These are phyloP conservation scores for Tolypocladium endophyticum DNA, from an alignment of 2,329 filamentous ascomycete species.

Conservation along the genomic window DNA sequence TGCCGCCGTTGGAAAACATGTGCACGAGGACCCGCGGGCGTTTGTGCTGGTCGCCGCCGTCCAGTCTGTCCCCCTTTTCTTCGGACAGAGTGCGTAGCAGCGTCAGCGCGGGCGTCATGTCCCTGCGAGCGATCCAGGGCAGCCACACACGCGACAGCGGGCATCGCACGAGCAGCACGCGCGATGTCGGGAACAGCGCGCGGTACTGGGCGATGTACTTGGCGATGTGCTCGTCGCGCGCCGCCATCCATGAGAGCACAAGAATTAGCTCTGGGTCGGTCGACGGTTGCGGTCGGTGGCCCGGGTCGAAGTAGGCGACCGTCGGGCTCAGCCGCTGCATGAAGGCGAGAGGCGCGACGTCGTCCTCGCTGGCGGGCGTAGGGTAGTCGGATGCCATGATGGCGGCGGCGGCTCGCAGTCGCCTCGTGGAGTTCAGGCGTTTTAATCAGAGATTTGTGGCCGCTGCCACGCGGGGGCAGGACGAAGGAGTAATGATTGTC, in stretches of 20 bases:
- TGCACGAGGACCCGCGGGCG: constrained; percentile 31
- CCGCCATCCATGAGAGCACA: constrained; percentile 40
- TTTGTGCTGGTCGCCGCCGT: constrained; percentile 1
- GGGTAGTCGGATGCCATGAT: constrained; percentile 16
- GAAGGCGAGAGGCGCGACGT: constrained; percentile 16
- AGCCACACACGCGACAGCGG: constrained; percentile 24
- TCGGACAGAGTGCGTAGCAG: constrained; percentile 23
- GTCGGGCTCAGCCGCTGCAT: constrained; percentile 27
- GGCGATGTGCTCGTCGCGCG: constrained; percentile 36
- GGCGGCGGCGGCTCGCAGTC: not conserved
- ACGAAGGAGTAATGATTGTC: not conserved
- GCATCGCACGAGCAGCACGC: constrained; percentile 36
- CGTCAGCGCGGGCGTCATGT: constrained; percentile 27
- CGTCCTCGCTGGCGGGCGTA: not conserved
- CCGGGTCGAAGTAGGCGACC: constrained; percentile 24
- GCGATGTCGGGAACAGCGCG: constrained; percentile 29
- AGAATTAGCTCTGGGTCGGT: constrained; percentile 34
- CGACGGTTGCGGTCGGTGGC: not conserved
- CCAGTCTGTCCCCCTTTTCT: constrained; percentile 4
- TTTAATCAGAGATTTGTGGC: not conserved
- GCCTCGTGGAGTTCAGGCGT: not conserved
- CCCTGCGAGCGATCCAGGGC: constrained; percentile 16
- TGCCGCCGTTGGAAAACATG: constrained; percentile 43
- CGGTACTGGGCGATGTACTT: constrained; percentile 40
- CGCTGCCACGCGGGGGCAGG: not conserved